phyloP scores from a whole-genome alignment of 495 filamentous ascomycete genomes.

The Annulohypoxylon stygium region DNA sequence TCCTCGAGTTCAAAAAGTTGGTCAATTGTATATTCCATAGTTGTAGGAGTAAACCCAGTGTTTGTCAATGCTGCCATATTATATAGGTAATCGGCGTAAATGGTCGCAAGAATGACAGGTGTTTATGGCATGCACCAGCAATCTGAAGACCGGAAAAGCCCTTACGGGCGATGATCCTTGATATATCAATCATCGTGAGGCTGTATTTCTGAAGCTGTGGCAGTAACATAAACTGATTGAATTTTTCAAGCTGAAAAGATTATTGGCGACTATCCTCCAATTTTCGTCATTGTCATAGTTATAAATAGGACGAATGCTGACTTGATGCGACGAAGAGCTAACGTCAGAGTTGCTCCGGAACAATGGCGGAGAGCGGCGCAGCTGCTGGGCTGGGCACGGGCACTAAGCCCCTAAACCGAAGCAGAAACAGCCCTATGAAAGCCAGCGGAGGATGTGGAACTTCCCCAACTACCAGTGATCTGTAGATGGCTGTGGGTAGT shows the following conservation, averaged over 20 bases:
- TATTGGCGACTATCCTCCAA: not conserved
- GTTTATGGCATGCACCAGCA: not conserved
- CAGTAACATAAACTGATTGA: not conserved
- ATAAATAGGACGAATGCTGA: not conserved
- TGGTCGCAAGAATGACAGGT: not conserved
- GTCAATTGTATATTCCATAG: not conserved
- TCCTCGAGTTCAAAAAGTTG: conserved; percentile 20
- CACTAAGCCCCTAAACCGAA: conserved; percentile 4
- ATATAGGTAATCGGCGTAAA: not conserved
- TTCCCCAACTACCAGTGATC: not conserved
- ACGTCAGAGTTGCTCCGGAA: not conserved
- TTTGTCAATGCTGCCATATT: not conserved
- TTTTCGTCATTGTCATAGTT: not conserved
- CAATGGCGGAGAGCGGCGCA: not conserved
- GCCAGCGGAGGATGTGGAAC: not conserved
- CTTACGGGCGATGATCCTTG: not conserved
- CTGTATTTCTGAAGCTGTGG: not conserved
- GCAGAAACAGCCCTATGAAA: not conserved
- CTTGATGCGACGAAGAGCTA: not conserved
- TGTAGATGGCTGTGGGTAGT: not conserved
- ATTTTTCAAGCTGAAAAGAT: not conserved
- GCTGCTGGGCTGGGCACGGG: not conserved
- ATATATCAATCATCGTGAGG: not conserved
- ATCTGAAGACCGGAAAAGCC: not conserved
- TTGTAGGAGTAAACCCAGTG: not conserved